A percentile compares a stretch with the other conserved stretches of the same genome.
Conservation (phyloP, 108 stramenopile genomes). For the Cyclotella sp. region DNA sequence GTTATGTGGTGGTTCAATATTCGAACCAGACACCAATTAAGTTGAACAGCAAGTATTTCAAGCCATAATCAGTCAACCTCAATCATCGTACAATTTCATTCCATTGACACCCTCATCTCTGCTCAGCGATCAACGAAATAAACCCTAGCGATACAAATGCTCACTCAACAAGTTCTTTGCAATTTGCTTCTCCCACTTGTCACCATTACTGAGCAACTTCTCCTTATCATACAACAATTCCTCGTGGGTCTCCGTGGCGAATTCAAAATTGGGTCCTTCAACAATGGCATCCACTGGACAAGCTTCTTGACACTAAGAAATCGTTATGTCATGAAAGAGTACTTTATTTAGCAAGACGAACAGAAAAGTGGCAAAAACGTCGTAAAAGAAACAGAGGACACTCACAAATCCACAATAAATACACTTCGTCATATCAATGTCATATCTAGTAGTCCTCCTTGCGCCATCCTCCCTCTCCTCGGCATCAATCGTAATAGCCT, state of each 20-base stretch:
- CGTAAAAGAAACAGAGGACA: not conserved
- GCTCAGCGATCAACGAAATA: not conserved
- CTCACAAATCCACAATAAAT: constrained; percentile 98
- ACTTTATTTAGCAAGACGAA: not conserved
- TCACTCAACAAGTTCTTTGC: constrained; percentile 97
- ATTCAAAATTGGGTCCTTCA: constrained; percentile 99
- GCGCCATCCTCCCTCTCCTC: constrained; percentile 94
- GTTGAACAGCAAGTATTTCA: too few relatives aligned
- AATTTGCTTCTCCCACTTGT: constrained; percentile 99
- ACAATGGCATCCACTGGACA: constrained; percentile 99
- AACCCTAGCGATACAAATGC: constrained; percentile 93
- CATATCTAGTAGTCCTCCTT: constrained; percentile 97
- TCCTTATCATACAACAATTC: constrained; percentile 99
- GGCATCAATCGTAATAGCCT: constrained; percentile 99
- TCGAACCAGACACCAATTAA: too few relatives aligned
- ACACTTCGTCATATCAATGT: constrained; percentile 99
- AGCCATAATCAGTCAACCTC: too few relatives aligned
- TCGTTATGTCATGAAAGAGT: not conserved
- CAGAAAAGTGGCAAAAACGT: not conserved
- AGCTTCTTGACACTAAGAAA: constrained; percentile 91
- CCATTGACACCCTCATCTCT: not conserved
- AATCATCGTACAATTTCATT: too few relatives aligned
- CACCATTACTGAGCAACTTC: constrained; percentile 97
- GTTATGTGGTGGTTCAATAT: too few relatives aligned
- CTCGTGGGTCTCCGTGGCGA: constrained; percentile 98